Evolutionary conservation across 2,329 filamentous ascomycete genomes (phyloP), one percentile per base, ranked within the genome.

Genomic region (Paramyrothecium roridum): DNA sequence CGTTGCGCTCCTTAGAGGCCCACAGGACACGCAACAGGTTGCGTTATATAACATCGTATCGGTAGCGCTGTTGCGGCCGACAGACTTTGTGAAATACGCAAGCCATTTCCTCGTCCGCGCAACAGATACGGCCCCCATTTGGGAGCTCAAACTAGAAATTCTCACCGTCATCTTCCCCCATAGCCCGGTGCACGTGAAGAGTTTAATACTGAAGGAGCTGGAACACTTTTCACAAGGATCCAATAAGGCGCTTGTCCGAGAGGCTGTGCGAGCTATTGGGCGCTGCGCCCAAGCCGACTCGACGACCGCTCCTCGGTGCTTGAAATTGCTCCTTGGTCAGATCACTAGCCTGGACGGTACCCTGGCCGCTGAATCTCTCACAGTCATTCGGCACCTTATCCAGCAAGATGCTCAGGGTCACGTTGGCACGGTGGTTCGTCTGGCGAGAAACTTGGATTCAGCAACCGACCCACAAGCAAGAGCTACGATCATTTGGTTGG

Each of bases 401-500:
- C 95, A 99, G 68, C 90, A 96, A 65, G 87, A 96, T 59, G 91
- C 93, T 0, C 76, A 84, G 26, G 85, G 86, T 3, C 95, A 99
- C 68, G 82, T 85, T 12, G 88, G 87, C 46, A 99, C 95, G 0
- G 92, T 98, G 1, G 85, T 98, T 34, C 84, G 91, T 49, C 76
- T 99, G 50, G 95, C 95, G 7, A 95, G 92, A 72, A 93, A 96
- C 58, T 83, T 99, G 2, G 95, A 97, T 66, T 89, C 88, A 3
- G 90, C 92, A 2, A 91, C 89, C 0, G 93, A 95, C 58, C 87
- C 95, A 1, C 88, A 92, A 57, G 95, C 95, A 3, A 83, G 95
- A 61, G 95, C 95, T 3, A 96, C 91, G 51, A 97, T 99, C 59
- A 89, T 99, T 63, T 99, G 95, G 95, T 84, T 99, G 1, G 93